Percentiles rank a stretch among this genome's conserved stretches.
phyloP scores from a whole-genome alignment of 179 eudicot species.

The Patellifolia procumbens region DNA sequence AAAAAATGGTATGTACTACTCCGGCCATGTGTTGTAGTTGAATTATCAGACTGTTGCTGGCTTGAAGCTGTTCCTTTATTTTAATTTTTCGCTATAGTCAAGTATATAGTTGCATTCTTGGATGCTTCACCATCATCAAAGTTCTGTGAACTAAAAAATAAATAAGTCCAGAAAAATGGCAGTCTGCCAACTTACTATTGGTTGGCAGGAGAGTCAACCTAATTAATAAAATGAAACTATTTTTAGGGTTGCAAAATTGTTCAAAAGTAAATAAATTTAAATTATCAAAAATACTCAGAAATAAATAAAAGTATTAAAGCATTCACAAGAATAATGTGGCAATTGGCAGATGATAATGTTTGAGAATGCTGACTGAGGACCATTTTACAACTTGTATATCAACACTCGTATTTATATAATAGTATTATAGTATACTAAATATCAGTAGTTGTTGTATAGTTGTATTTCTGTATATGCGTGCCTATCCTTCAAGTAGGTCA shows the following conservation, averaged over 20 bases:
- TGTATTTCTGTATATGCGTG: no score
- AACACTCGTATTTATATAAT: no score
- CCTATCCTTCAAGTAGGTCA: no score
- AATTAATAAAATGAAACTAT: background rate
- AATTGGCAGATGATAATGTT: constrained; percentile 2
- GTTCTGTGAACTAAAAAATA: background rate
- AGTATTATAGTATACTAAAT: no score
- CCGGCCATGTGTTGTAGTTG: background rate
- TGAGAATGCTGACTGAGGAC: background rate
- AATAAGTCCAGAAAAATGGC: background rate
- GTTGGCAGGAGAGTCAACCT: background rate
- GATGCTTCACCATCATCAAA: background rate
- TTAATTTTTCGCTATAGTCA: no score
- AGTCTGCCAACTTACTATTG: constrained; percentile 1
- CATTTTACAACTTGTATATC: background rate
- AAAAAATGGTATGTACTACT: background rate
- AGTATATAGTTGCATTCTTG: no score
- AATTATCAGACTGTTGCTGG: background rate
- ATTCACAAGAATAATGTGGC: constrained; percentile 11
- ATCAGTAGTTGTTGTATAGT: no score
- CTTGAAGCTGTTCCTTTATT: background rate
- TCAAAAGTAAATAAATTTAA: background rate
- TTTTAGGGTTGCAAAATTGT: background rate
- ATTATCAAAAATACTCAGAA: no score
- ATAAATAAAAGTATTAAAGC: background rate